phyloP scores from a whole-genome alignment of 108 stramenopile species.

The Seminavis robusta region DNA sequence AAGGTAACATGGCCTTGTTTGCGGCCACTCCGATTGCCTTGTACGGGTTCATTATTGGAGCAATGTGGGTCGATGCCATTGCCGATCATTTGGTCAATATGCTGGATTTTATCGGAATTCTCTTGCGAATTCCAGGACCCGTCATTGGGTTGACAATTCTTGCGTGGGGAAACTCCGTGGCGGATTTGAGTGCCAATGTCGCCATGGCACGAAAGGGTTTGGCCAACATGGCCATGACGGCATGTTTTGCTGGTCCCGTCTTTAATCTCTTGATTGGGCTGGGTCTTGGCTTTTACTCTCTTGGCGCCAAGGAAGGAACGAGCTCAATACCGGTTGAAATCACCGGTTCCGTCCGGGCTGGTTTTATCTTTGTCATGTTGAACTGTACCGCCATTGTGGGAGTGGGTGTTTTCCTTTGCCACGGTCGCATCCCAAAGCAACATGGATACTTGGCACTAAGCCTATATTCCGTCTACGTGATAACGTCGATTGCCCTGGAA shows the following conservation, averaged over 20 bases:
- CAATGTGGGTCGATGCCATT: conserved; percentile 93
- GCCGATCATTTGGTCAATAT: conserved; percentile 90
- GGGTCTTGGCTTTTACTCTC: conserved; percentile 61
- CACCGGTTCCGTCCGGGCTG: conserved; percentile 47
- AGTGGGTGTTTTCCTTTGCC: conserved; percentile 36
- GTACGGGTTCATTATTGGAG: conserved; percentile 85
- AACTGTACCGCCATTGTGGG: conserved; percentile 53
- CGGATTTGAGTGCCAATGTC: conserved; percentile 91
- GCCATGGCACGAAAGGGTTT: conserved; percentile 93
- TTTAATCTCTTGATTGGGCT: conserved; percentile 92
- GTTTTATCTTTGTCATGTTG: conserved; percentile 63
- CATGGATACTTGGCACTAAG: conserved; percentile 60
- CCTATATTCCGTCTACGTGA: conserved; percentile 34
- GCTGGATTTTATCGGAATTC: conserved; percentile 79
- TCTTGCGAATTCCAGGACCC: conserved; percentile 71
- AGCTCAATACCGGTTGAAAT: conserved; percentile 30
- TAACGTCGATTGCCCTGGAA: conserved; percentile 33
- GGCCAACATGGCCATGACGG: conserved; percentile 87
- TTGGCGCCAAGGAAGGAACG: conserved; percentile 32
- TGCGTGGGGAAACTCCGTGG: conserved; percentile 93
- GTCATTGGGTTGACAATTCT: conserved; percentile 93
- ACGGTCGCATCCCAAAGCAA: conserved; percentile 47
- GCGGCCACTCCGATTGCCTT: conserved; percentile 78
- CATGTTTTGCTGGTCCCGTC: conserved; percentile 94
- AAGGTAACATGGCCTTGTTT: conserved; percentile 66